These are phyloP conservation scores for Dispira parvispora DNA, from an alignment of 192 early-diverging fungal species.

Conservation along the genomic window DNA sequence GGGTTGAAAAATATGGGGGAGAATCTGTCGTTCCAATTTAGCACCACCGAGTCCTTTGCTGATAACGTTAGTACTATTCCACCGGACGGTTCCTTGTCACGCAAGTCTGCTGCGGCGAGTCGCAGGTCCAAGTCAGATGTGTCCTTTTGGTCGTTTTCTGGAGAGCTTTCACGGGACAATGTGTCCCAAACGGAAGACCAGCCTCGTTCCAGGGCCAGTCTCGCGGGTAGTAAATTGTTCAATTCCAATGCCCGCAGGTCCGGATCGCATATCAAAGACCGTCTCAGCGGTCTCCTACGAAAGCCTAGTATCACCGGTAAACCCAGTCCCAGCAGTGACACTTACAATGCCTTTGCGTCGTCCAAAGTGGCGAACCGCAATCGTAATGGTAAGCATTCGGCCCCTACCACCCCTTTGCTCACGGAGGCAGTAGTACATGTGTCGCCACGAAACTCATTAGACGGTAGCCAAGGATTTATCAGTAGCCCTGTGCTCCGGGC, in stretches of 20 bases:
- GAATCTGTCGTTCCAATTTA: too few species aligned
- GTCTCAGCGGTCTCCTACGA: neutral
- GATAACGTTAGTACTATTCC: too few species aligned
- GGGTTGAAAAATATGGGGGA: too few species aligned
- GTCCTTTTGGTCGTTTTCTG: constrained; percentile 1
- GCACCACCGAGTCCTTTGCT: too few species aligned
- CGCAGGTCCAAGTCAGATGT: constrained; percentile 1
- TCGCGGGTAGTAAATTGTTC: neutral
- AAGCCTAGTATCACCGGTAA: neutral
- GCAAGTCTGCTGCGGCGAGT: too few species aligned
- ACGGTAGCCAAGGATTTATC: neutral
- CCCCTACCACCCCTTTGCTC: constrained; percentile 8
- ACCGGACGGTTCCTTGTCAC: too few species aligned
- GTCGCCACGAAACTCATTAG: constrained; percentile 8
- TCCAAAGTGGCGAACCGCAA: neutral
- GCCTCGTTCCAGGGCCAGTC: neutral
- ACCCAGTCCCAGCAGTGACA: neutral
- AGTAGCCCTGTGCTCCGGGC: neutral
- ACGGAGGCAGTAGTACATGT: constrained; percentile 1
- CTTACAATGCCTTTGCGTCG: constrained; percentile 4
- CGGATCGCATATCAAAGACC: constrained; percentile 3
- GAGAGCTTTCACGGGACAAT: neutral
- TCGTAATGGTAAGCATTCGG: neutral
- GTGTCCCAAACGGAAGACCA: neutral
- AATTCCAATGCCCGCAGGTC: neutral